Conservation (phyloP, 129 eudicot species). For the Escallonia rubra region DNA sequence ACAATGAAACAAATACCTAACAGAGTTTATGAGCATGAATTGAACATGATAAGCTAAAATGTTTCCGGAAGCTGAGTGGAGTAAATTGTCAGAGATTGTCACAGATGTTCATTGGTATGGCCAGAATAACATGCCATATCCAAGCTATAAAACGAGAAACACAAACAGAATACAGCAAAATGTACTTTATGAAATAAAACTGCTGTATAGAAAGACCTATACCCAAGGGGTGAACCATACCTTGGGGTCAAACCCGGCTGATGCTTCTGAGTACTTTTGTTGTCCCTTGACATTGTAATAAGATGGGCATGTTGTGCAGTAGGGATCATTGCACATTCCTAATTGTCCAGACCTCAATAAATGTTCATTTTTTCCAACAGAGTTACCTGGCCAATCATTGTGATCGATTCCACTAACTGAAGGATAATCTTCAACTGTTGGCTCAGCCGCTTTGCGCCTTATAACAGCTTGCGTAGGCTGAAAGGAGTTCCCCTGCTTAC, state of each 20-base stretch:
- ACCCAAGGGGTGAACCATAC: slow-evolving; percentile 25
- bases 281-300: slow-evolving; percentile 32
- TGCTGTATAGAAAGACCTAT: not conserved
- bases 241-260: slow-evolving; percentile 37
- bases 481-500: slow-evolving; percentile 19
- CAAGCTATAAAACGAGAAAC: not conserved
- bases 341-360: slow-evolving; percentile 64
- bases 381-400: slow-evolving; percentile 18
- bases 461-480: slow-evolving; percentile 15
- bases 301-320: slow-evolving; percentile 78
- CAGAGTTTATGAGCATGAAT: not conserved
- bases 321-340: slow-evolving; percentile 82
- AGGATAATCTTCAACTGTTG: slow-evolving; percentile 20
- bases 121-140: too few species aligned
- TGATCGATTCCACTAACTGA: slow-evolving; percentile 17
- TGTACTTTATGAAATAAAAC: not conserved
- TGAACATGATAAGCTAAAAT: not conserved
- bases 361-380: slow-evolving; percentile 47
- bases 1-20: not conserved
- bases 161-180: too few species aligned
- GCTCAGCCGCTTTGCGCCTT: slow-evolving; percentile 16
- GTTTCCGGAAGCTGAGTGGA: not conserved
- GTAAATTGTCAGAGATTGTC: not conserved
- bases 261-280: slow-evolving; percentile 17
- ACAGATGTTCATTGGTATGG: not conserved